Evolutionary conservation across 345 rosid genomes (phyloP), one percentile per base, ranked within the genome.

Genomic region (Eucalyptus shirleyi): DNA sequence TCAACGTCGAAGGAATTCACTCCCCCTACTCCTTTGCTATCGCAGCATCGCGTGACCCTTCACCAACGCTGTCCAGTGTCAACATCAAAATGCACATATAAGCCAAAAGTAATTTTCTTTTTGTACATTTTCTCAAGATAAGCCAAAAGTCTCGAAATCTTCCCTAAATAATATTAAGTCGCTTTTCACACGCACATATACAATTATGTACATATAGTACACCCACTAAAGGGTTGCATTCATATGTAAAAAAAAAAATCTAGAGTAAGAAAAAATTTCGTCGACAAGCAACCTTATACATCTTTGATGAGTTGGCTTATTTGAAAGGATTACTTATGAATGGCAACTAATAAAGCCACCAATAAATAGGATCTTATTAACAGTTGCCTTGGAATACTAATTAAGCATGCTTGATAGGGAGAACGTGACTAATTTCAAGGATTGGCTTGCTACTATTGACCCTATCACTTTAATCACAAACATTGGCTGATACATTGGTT

Each of bases 381-480:
- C 65, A 5, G 30, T 0, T 59, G 65, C 65, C 13, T 12, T 6
- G 30, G 6, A 26, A 26, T 12, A 59, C 65, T 26, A 11, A 26
- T 59, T 59, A 59, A 26, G 30, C 65, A 59, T 26, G 95, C 50
- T 94, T 91, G 92, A 93, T 34, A 91, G 90, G 28, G 91, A 88
- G 50, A 90, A 92, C 8, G 91, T 87, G 7, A 90, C 87, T 0
- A 91, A 91, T 55, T 89, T 92, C 72, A 92, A 50, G 50, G 92
- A 87, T 67, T 91, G 94, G 87, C 94, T 93, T 16, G 91, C 93
- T 44, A 93, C 89, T 50, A 93, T 88, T 32, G 94, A 34, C 23
- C 90, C 94, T 87, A 91, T 24, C 44, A 89, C 86, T 2, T 86
- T 88, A 18, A 92, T 5, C n/a, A 92, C 65, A 45, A 91, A 90